Base-by-base conservation (phyloP, 306 rosid genomes). In the Castanea crenata region DNA sequence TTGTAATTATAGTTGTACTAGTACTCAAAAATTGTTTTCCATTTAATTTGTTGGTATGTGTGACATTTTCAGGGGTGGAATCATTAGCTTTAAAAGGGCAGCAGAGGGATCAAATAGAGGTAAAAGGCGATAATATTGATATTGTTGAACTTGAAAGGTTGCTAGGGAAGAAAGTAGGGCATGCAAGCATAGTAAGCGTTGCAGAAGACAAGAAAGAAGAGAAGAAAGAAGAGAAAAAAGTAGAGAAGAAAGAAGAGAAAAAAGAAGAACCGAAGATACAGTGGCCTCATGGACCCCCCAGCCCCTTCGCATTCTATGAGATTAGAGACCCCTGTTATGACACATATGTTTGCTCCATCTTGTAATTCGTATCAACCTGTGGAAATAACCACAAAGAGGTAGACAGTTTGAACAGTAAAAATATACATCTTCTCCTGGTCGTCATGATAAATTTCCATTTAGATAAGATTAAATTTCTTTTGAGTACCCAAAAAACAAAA, bases 51-150 rank as follows among this genome's bases (percentile, higher is more conserved):
- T 10, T 34, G 54, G 3, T 21, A 15, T 10, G 10, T 46, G 4
- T 46, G 18, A 10, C 20, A 19, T 71, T 2, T 35, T 25, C 74
- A 79, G 82, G 82, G 20, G 86, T 79, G 61, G 10, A 5, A 27
- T 56, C 83, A 46, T 87, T 56, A 69, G 44, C 16, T 16, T 55
- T 81, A 14, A 75, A 46, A 27, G 81, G 76, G 11, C 15, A 8
- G 0, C 78, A 76, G 9, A 81, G 81, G 78, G 70, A 73, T 49
- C 79, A 76, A 76, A 74, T 81, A 4, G 90, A 75, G 54, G 81
- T 87, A 1, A 61, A 69, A 7, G 90, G 90, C 9, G 80, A 84
- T 0, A 44, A 7, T 0, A 21, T 87, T 4, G 90, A 87, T 11
- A 58, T 74, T 3, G 82, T 82, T 14, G 10, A 31, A 76, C 90